Conservation (phyloP, 768 basidiomycete species). For the Suillus fuscotomentosus region DNA sequence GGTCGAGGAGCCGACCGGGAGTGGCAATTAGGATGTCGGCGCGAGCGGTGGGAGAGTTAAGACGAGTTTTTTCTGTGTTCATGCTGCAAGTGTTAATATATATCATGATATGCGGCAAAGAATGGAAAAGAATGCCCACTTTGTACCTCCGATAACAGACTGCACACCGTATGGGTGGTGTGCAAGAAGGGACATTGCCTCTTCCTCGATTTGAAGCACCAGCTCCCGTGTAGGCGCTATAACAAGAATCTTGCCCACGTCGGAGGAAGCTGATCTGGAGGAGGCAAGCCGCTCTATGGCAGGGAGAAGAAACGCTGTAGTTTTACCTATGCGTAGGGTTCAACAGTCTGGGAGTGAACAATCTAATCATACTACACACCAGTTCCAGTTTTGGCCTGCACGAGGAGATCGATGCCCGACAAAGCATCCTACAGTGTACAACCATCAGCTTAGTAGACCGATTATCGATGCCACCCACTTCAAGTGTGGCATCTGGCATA, state of each 20-base stretch:
- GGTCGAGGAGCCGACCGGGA: slow-evolving; percentile 74
- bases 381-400: slow-evolving; percentile 60
- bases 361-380: slow-evolving; percentile 35
- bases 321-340: slow-evolving; percentile 46
- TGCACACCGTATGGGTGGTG: slow-evolving; percentile 44
- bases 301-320: slow-evolving; percentile 74
- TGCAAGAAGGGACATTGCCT: slow-evolving; percentile 48
- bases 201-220: slow-evolving; percentile 63
- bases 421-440: slow-evolving; percentile 32
- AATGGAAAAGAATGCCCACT: slow-evolving; percentile 25
- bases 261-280: slow-evolving; percentile 34
- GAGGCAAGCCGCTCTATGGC: slow-evolving; percentile 61
- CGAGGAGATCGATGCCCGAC: slow-evolving; percentile 44
- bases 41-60: slow-evolving; percentile 21
- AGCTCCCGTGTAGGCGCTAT: slow-evolving; percentile 75
- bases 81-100: slow-evolving; percentile 18
- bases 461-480: slow-evolving; percentile 21
- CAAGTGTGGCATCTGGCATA: slow-evolving; percentile 38
- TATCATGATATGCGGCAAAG: slow-evolving; percentile 6
- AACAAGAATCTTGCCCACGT: slow-evolving; percentile 44
- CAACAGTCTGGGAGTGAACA: background rate
- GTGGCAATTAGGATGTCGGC: slow-evolving; percentile 68
- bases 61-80: slow-evolving; percentile 22
- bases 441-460: slow-evolving; percentile 5
- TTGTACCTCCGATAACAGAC: slow-evolving; percentile 57